phyloP scores from a whole-genome alignment of 495 filamentous ascomycete genomes.

The Penicillium verhagenii region DNA sequence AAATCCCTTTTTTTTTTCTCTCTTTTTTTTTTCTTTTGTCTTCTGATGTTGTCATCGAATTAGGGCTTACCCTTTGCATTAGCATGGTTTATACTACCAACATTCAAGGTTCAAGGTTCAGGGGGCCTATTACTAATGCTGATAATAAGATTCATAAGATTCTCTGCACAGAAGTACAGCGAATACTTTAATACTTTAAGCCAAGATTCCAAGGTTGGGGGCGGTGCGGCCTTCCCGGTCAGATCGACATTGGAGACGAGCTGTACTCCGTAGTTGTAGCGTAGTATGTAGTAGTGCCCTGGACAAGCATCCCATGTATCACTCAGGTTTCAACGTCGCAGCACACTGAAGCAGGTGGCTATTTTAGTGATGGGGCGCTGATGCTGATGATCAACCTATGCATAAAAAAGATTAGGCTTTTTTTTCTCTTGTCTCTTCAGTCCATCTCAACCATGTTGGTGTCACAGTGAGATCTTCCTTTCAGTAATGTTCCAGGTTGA shows the following conservation, averaged over 20 bases:
- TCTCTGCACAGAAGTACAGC: too few species aligned
- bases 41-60: neutral
- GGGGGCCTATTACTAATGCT: neutral
- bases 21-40: too few species aligned
- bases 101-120: too few species aligned
- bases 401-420: neutral
- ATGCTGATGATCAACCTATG: neutral
- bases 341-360: neutral
- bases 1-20: too few species aligned
- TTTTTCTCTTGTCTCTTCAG: neutral
- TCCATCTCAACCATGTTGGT: neutral
- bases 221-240: neutral
- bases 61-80: neutral
- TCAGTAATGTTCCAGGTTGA: conserved; percentile 18
- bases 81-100: neutral
- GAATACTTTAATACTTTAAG: too few species aligned
- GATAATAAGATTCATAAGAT: too few species aligned
- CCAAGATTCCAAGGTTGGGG: too few species aligned
- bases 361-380: neutral
- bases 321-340: conserved; percentile 7
- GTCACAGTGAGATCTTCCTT: conserved; percentile 9
- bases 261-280: neutral
- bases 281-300: neutral
- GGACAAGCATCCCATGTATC: conserved; percentile 1
- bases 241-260: neutral